These are phyloP conservation scores for Jimgerdemannia flammicorona DNA, from an alignment of 192 early-diverging fungal genomes.

Conservation along the genomic window DNA sequence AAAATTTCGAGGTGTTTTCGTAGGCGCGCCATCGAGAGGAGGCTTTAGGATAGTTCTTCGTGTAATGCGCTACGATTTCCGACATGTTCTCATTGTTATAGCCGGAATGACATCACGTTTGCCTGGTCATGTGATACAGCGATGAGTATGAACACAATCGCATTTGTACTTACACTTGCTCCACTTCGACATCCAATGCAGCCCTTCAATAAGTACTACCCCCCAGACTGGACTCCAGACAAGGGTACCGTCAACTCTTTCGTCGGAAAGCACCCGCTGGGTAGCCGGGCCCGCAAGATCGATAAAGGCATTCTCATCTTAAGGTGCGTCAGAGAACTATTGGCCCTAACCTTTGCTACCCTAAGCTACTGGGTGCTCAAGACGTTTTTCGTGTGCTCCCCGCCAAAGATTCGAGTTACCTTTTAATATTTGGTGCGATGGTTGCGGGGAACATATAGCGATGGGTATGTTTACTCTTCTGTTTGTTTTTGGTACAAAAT, in stretches of 20 bases:
- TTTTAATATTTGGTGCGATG: conserved; percentile 86
- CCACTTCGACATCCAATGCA: conserved; percentile 28
- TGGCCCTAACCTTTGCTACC: not conserved
- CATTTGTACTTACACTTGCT: not conserved
- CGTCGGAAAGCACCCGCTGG: conserved; percentile 86
- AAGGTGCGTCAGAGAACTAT: conserved; percentile 33
- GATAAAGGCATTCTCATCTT: conserved; percentile 88
- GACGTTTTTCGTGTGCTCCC: not conserved
- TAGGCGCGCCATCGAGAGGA: too few relatives aligned
- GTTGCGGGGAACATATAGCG: conserved; percentile 81
- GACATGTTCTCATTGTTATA: too few relatives aligned
- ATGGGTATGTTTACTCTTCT: conserved; percentile 48
- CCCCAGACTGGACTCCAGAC: conserved; percentile 90
- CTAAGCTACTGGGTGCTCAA: too few relatives aligned
- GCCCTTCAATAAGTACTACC: conserved; percentile 78
- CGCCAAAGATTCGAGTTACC: conserved; percentile 77
- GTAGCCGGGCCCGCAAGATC: conserved; percentile 83
- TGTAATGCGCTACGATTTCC: too few relatives aligned
- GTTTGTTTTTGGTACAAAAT: not conserved
- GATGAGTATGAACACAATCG: too few relatives aligned
- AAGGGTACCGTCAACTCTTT: conserved; percentile 86
- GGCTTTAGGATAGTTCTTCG: too few relatives aligned
- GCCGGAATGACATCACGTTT: too few relatives aligned
- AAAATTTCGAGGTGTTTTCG: too few relatives aligned
- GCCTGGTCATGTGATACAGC: too few relatives aligned